These are phyloP conservation scores for Scenedesmus sp. DNA, from an alignment of 163 green algal species.

Conservation along the genomic window DNA sequence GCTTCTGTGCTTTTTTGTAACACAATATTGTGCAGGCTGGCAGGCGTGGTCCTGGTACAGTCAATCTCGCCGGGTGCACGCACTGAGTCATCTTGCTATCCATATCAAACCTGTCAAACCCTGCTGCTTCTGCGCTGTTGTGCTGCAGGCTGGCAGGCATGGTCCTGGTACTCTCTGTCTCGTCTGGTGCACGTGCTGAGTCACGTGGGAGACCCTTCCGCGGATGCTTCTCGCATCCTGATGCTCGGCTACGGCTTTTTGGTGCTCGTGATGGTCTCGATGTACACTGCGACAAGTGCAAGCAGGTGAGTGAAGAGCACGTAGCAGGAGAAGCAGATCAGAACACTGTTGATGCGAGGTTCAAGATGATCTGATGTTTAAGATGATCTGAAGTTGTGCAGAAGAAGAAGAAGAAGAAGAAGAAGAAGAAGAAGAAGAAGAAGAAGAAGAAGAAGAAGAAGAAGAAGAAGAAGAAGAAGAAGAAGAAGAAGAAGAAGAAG, in stretches of 20 bases:
- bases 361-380: no score
- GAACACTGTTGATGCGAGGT: no score
- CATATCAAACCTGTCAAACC: no score
- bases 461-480: no score
- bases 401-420: no score
- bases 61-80: no score
- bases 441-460: no score
- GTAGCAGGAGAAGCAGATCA: no score
- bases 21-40: not conserved
- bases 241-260: constrained; percentile 44
- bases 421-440: no score
- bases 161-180: constrained; percentile 28
- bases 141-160: constrained; percentile 26
- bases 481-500: no score
- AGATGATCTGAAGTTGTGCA: no score
- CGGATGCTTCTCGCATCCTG: constrained; percentile 36
- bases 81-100: not conserved
- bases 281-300: constrained; percentile 46
- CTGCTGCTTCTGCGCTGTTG: not conserved
- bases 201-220: constrained; percentile 41
- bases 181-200: constrained; percentile 33
- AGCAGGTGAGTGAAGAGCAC: not conserved
- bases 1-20: not conserved
- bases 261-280: constrained; percentile 50
- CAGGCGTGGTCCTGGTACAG: constrained; percentile 16